Evolutionary conservation across 1,139 yeast genomes (phyloP).

Genomic region (Blastobotrys arbuscula): DNA sequence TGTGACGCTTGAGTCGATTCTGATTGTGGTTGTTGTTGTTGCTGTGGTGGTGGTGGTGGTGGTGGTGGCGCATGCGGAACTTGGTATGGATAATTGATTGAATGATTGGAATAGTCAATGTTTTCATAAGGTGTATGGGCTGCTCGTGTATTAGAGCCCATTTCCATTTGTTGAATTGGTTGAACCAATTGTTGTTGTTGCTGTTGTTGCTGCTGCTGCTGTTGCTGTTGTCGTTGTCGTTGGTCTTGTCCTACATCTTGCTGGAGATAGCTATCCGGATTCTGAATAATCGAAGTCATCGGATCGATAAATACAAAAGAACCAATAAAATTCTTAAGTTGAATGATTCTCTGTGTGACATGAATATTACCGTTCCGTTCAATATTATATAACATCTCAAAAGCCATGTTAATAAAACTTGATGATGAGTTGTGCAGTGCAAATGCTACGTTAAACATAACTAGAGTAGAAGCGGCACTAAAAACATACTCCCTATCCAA

Average conservation of each 20-base stretch:
- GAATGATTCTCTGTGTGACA: constrained; percentile 15
- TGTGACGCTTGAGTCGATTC: not conserved
- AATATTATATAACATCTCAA: constrained; percentile 10
- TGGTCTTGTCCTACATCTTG: not conserved
- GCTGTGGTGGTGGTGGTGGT: constrained; percentile 3
- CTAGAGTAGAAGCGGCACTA: constrained; percentile 73
- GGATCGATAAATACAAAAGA: constrained; percentile 18
- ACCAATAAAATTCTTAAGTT: constrained; percentile 17
- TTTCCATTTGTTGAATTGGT: not conserved
- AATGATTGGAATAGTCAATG: not conserved
- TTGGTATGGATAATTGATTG: not conserved
- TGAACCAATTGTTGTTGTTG: not conserved
- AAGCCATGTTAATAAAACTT: constrained; percentile 10
- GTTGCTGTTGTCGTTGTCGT: constrained; percentile 3
- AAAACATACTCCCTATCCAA: constrained; percentile 84
- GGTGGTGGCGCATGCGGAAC: not conserved
- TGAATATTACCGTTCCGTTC: constrained; percentile 8
- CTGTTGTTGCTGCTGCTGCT: not conserved
- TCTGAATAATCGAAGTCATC: constrained; percentile 1
- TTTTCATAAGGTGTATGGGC: not conserved
- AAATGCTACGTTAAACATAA: constrained; percentile 16
- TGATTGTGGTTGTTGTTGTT: not conserved
- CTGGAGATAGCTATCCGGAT: not conserved
- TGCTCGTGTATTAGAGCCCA: not conserved
- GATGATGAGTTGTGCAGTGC: constrained; percentile 8